Percentiles rank a stretch among this genome's conserved stretches.
These are phyloP conservation scores for Hysterium pulicare DNA, from an alignment of 2,329 filamentous ascomycete genomes.

Conservation along the genomic window DNA sequence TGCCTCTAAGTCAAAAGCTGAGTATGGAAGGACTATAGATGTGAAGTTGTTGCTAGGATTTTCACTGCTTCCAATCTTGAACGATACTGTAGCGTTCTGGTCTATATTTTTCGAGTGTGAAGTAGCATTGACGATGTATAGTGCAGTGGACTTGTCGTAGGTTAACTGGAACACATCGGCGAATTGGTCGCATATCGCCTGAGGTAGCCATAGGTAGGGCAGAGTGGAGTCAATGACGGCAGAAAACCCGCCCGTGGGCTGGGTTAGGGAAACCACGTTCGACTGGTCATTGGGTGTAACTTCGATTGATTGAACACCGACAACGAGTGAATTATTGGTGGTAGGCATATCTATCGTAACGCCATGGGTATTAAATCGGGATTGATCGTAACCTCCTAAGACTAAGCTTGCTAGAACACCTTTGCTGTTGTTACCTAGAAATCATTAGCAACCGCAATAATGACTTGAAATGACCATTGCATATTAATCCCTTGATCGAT, in stretches of 20 bases:
- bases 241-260: slow-evolving; percentile 15
- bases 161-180: slow-evolving; percentile 31
- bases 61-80: slow-evolving; percentile 19
- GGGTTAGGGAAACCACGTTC: slow-evolving; percentile 11
- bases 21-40: slow-evolving; percentile 26
- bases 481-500: too few relatives aligned
- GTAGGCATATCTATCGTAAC: slow-evolving; percentile 18
- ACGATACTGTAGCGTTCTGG: slow-evolving; percentile 22
- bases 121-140: slow-evolving; percentile 35
- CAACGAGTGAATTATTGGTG: slow-evolving; percentile 21
- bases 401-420: slow-evolving; percentile 32
- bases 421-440: slow-evolving; percentile 24
- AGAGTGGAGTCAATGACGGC: slow-evolving; percentile 40
- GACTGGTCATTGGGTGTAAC: slow-evolving; percentile 15
- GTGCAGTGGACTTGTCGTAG: slow-evolving; percentile 25
- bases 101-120: slow-evolving; percentile 19
- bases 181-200: slow-evolving; percentile 36
- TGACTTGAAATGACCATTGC: not conserved
- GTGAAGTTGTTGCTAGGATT: slow-evolving; percentile 9
- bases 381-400: slow-evolving; percentile 41
- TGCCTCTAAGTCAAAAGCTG: slow-evolving; percentile 22
- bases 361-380: slow-evolving; percentile 22
- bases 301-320: slow-evolving; percentile 24
- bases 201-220: slow-evolving; percentile 30
- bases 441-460: slow-evolving; percentile 10